These are phyloP conservation scores for Tympanopsis confertula DNA, from an alignment of 2,329 filamentous ascomycete species.

Conservation along the genomic window DNA sequence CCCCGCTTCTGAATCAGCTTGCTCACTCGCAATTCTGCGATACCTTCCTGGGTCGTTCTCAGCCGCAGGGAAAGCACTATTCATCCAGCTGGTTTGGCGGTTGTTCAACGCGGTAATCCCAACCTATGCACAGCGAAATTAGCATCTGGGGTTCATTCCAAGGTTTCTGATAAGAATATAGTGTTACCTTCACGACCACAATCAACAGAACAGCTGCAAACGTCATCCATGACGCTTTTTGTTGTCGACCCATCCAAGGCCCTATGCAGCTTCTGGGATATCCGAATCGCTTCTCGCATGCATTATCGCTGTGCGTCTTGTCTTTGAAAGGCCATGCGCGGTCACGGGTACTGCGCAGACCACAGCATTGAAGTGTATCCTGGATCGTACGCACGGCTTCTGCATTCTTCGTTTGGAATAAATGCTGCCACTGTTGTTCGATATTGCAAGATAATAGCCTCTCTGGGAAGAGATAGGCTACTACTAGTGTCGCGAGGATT, in stretches of 20 bases:
- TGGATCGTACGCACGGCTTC: constrained; percentile 18
- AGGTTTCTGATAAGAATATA: too few species aligned
- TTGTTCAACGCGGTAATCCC: too few species aligned
- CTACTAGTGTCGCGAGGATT: neutral
- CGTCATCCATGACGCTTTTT: constrained; percentile 13
- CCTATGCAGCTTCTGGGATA: constrained; percentile 15
- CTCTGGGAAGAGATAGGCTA: constrained; percentile 10
- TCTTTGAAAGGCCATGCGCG: constrained; percentile 24
- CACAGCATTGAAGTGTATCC: constrained; percentile 18
- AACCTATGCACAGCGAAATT: too few species aligned
- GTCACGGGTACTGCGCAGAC: constrained; percentile 19
- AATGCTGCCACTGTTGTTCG: constrained; percentile 15
- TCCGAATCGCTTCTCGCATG: constrained; percentile 16
- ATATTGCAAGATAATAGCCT: constrained; percentile 13
- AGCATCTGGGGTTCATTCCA: too few species aligned
- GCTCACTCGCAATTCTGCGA: too few species aligned
- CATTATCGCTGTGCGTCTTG: constrained; percentile 11
- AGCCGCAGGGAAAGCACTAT: too few species aligned
- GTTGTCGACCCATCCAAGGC: constrained; percentile 15
- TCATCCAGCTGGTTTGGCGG: too few species aligned
- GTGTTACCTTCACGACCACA: constrained; percentile 11
- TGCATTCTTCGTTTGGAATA: constrained; percentile 16
- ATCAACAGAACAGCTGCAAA: constrained; percentile 12
- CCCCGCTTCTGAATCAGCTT: too few species aligned
- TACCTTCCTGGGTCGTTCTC: too few species aligned